phyloP scores from a whole-genome alignment of 2,329 filamentous ascomycete species.

The Aureobasidium subglaciale region DNA sequence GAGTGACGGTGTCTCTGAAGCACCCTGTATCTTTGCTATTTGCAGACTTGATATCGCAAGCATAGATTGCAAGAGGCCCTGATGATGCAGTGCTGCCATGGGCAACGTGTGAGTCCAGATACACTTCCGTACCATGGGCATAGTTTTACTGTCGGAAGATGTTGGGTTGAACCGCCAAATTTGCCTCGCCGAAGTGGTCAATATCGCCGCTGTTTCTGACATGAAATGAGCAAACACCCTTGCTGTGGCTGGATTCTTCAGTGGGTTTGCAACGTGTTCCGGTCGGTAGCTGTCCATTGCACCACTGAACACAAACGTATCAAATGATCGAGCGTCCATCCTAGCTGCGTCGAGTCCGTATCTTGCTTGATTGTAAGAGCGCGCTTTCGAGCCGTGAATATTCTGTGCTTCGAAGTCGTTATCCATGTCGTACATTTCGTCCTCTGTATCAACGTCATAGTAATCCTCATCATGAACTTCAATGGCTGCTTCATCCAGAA shows the following conservation, averaged over 20 bases:
- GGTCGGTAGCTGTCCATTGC: conserved; percentile 40
- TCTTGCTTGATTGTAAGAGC: neutral
- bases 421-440: conserved; percentile 38
- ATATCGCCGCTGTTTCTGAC: conserved; percentile 73
- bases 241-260: conserved; percentile 73
- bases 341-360: conserved; percentile 16
- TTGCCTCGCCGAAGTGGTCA: conserved; percentile 83
- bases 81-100: conserved; percentile 72
- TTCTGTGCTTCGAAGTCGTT: neutral
- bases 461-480: conserved; percentile 44
- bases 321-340: conserved; percentile 33
- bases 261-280: conserved; percentile 50
- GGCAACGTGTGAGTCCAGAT: conserved; percentile 72
- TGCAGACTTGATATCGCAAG: conserved; percentile 81
- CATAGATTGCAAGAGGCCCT: conserved; percentile 85
- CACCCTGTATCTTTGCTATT: conserved; percentile 71
- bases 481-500: conserved; percentile 33
- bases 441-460: conserved; percentile 42
- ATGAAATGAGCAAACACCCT: conserved; percentile 89
- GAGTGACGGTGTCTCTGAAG: conserved; percentile 69
- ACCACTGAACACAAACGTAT: conserved; percentile 41
- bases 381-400: neutral
- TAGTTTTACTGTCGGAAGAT: neutral
- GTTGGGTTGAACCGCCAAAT: conserved; percentile 24
- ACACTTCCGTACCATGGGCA: conserved; percentile 33